These are phyloP conservation scores for Lachnellula suecica DNA, from an alignment of 2,329 filamentous ascomycete species.

Conservation along the genomic window DNA sequence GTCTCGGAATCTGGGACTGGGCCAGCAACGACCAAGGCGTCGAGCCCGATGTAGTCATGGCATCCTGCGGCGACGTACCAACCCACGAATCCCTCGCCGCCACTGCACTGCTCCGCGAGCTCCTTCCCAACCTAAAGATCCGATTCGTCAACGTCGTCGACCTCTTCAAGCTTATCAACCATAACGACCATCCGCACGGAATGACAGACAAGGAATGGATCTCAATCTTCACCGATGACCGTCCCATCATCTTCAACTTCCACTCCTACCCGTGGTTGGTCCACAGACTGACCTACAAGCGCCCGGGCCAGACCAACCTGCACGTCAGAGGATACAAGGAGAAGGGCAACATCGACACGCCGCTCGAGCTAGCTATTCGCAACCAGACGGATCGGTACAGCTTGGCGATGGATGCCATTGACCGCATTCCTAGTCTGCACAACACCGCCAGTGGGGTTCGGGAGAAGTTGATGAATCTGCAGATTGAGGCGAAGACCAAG, in stretches of 20 bases:
- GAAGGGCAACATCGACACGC: constrained; percentile 83
- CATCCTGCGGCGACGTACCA: constrained; percentile 71
- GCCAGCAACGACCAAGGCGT: constrained; percentile 68
- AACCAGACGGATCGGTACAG: constrained; percentile 78
- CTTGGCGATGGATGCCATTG: constrained; percentile 74
- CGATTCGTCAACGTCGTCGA: constrained; percentile 80
- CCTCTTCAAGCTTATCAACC: constrained; percentile 75
- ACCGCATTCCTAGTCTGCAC: constrained; percentile 60
- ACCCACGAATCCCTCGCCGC: constrained; percentile 75
- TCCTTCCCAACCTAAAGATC: constrained; percentile 72
- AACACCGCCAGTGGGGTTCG: constrained; percentile 63
- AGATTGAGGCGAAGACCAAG: constrained; percentile 61
- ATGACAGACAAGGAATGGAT: constrained; percentile 65
- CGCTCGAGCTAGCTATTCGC: constrained; percentile 73
- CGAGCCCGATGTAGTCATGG: constrained; percentile 76
- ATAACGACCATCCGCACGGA: constrained; percentile 71
- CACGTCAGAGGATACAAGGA: constrained; percentile 79
- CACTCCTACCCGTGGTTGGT: constrained; percentile 81
- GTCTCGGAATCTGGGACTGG: constrained; percentile 75
- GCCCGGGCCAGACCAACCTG: constrained; percentile 65
- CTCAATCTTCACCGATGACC: constrained; percentile 69
- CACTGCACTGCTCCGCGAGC: constrained; percentile 68
- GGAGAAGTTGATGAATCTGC: constrained; percentile 62
- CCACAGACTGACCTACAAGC: constrained; percentile 74
- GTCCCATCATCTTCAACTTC: constrained; percentile 80